Evolutionary conservation across 805 yeast species (phyloP).

Genomic region (Cyberlindnera veronae): DNA sequence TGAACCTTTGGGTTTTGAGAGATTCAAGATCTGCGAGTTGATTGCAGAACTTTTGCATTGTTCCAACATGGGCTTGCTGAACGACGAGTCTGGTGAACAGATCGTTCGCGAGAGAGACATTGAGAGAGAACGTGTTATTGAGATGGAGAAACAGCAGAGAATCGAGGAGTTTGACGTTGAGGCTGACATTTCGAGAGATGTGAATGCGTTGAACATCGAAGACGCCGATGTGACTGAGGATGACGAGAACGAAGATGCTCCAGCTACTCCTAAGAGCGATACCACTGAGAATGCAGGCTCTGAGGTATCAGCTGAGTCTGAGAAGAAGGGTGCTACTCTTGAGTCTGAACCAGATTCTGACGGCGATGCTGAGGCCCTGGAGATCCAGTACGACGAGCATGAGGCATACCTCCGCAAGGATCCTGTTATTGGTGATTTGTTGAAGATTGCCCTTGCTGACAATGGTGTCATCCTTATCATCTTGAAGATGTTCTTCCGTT

Average conservation of each 20-base stretch:
- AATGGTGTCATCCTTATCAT: slow-evolving; percentile 64
- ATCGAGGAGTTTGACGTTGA: slow-evolving; percentile 33
- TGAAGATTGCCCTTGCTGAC: slow-evolving; percentile 80
- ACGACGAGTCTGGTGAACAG: slow-evolving; percentile 68
- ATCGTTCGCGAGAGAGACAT: slow-evolving; percentile 67
- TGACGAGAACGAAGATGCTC: neutral
- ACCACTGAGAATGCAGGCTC: neutral
- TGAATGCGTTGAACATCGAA: slow-evolving; percentile 21
- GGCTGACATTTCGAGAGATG: slow-evolving; percentile 31
- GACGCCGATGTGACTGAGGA: slow-evolving; percentile 10
- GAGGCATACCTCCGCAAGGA: slow-evolving; percentile 44
- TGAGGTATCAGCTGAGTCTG: slow-evolving; percentile 13
- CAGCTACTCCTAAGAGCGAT: neutral
- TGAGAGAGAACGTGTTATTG: slow-evolving; percentile 53
- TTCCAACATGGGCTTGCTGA: slow-evolving; percentile 92
- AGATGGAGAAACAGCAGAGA: slow-evolving; percentile 27
- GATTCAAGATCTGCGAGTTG: slow-evolving; percentile 86
- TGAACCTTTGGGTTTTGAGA: slow-evolving; percentile 84
- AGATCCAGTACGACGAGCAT: slow-evolving; percentile 34
- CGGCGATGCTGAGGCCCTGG: slow-evolving; percentile 25
- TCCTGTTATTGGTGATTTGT: slow-evolving; percentile 82
- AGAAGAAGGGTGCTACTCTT: slow-evolving; percentile 11
- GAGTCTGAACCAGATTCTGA: slow-evolving; percentile 25
- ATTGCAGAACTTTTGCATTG: slow-evolving; percentile 95
- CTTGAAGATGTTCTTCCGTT: slow-evolving; percentile 70